These are phyloP conservation scores for Komagataella kurtzmanii DNA, from an alignment of 805 yeast genomes.

Conservation along the genomic window DNA sequence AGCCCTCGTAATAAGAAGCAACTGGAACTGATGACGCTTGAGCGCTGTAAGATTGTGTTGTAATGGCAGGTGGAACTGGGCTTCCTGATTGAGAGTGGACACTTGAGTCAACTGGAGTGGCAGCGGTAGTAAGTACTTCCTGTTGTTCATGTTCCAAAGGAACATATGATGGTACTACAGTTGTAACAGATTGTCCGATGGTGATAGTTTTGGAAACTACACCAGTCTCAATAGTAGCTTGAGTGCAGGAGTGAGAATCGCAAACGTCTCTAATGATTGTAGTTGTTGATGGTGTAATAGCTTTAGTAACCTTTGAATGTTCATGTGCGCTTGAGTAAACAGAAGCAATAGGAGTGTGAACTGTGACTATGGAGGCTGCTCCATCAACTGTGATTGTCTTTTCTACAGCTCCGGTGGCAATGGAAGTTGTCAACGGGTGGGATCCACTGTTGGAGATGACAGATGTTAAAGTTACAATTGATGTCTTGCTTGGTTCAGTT, in stretches of 20 bases:
- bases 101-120: neutral
- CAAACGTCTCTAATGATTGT: neutral
- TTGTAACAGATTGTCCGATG: neutral
- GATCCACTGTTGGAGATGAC: slow-evolving; percentile 1
- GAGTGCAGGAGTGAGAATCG: neutral
- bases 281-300: neutral
- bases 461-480: neutral
- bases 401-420: slow-evolving; percentile 3
- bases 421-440: slow-evolving; percentile 4
- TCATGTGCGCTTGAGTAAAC: neutral
- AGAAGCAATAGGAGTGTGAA: slow-evolving; percentile 21
- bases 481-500: neutral
- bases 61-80: neutral
- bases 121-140: neutral
- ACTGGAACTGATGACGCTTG: neutral
- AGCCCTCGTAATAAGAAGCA: neutral
- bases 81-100: neutral
- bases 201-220: neutral
- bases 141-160: neutral
- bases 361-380: slow-evolving; percentile 18
- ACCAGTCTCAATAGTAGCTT: neutral
- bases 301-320: neutral
- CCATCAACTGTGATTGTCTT: slow-evolving; percentile 17
- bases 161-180: neutral
- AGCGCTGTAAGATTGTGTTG: neutral